Evolutionary conservation across 2,329 filamentous ascomycete species (phyloP).

Genomic region (Pseudocercospora cruenta): DNA sequence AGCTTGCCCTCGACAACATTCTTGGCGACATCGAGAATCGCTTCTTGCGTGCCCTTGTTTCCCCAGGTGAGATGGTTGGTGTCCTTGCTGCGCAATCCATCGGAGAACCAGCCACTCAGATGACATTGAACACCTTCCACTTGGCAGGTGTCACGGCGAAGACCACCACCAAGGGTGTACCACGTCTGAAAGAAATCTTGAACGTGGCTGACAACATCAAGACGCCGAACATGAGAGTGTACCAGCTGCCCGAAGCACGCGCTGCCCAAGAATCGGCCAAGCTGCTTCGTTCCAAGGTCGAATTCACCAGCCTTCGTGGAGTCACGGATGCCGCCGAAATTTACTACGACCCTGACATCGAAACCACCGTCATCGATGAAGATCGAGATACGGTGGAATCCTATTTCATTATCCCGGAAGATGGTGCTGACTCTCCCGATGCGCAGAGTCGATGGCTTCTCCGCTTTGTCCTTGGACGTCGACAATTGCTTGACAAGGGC

Average conservation of each 20-base stretch:
- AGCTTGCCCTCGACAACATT: constrained; percentile 88
- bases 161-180: constrained; percentile 98
- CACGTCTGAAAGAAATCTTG: constrained; percentile 98
- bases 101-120: constrained; percentile 97
- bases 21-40: constrained; percentile 87
- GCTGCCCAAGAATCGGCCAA: constrained; percentile 80
- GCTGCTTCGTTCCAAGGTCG: constrained; percentile 81
- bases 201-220: constrained; percentile 98
- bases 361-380: constrained; percentile 80
- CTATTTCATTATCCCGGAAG: constrained; percentile 92
- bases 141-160: constrained; percentile 99
- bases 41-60: constrained; percentile 83
- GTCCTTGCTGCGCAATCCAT: constrained; percentile 97
- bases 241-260: constrained; percentile 65
- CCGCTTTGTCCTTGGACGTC: constrained; percentile 87
- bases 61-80: constrained; percentile 97
- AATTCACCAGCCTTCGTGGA: constrained; percentile 90
- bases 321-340: constrained; percentile 93
- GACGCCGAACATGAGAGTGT: constrained; percentile 95
- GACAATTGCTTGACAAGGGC: constrained; percentile 93
- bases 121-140: constrained; percentile 99
- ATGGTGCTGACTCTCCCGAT: constrained; percentile 63
- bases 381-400: constrained; percentile 95
- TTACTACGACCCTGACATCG: constrained; percentile 93
- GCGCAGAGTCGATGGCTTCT: constrained; percentile 91